Base-by-base conservation (phyloP, 768 basidiomycete genomes). In the Suillus bovinus region DNA sequence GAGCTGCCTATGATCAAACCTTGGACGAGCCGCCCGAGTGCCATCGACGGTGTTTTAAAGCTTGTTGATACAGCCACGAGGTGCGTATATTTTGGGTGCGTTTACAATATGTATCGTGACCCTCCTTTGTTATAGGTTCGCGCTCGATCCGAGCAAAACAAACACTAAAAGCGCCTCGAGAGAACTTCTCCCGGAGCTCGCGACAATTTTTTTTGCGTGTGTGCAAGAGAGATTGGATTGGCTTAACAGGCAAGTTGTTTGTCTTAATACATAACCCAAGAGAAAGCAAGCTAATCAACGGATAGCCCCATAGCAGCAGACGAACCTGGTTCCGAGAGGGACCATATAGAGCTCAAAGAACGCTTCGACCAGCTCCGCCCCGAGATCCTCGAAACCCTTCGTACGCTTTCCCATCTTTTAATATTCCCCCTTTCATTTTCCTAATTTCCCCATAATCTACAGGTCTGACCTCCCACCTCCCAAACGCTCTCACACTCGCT, bases 401-500 rank as follows among this genome's bases (percentile, higher is more conserved):
- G 96, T 95, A 70, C 64, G 91, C 58, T 14, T 58, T 53, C 6
- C 16, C 41, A 10, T 38, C 24, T 27, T 27, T 16, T 8, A 14
- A 8, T 27, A 60, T 42, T 61, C 34, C 58, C 60, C 38, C 65
- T 54, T 17, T 29, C 29, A 29, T 24, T 55, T 39, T 33, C 20
- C 31, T 61, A 14, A 39, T 17, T 11, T 27, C 31, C 39, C 27
- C 24, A 31, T 58, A 13, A 56, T 64, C 17, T 29, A 5, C 63
- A 95, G 93, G 92, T 11, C 78, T 80, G 27, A 84, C 84, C 59
- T 90, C 87, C 2, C 82, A 89, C 66, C 81, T 85, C 17, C 77
- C 82, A 29, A 78, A 87, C 53, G 96, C 95, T 0, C 96, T 93
- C 72, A 76, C 80, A 14, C 84, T 98, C 7, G 95, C 95, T 3